Evolutionary conservation across 2,329 filamentous ascomycete species (phyloP), one percentile per base, ranked within the genome.

Genomic region (Aspergillus sp.): DNA sequence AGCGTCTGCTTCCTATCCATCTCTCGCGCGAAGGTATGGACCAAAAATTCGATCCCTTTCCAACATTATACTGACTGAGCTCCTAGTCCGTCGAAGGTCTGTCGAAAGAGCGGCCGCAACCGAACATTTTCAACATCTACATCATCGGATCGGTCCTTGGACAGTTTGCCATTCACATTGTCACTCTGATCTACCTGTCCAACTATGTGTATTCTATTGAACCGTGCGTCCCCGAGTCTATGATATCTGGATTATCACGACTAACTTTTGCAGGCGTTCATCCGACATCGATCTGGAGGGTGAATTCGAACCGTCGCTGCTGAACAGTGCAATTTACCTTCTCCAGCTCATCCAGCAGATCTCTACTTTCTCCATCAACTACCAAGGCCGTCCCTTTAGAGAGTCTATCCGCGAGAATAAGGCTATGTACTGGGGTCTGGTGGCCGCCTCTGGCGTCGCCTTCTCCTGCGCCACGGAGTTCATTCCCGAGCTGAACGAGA

Each of bases 1-100:
- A 96, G 92, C 65, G 94, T 99, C 47, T 99, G 94, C 77, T 99
- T 99, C 82, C 78, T 99, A 65, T 96, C 92, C 56, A 96, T 99
- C 66, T 97, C 94, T n/a, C 88, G 94, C 54, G 94, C 94, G 36
- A 94, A 91, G 79, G 82, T 83, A 75, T 59, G 73, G 42, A 20
- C 22, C 19, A 16, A 14, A 10, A 13, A n/a, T 2, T 20, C 17
- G 4, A 22, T 19, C 8, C 8, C 8, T 41, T 47, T 8, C n/a
- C 22, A 24, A 4, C 42, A 8, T 58, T 13, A 40, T 59, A 35
- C 54, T 62, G 53, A 65, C 46, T 13, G 42, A 13, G 20, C 24
- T 41, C 42, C 3, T 54, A 84, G 78, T 90, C 94, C 26, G 94
- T 99, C 48, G 94, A 99, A 76, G 88, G 89, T 33, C 80, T 99